A percentile compares a stretch with the other conserved stretches of the same genome.
Conservation (phyloP, 2,329 filamentous ascomycete genomes). For the Penicillium digitatum region DNA sequence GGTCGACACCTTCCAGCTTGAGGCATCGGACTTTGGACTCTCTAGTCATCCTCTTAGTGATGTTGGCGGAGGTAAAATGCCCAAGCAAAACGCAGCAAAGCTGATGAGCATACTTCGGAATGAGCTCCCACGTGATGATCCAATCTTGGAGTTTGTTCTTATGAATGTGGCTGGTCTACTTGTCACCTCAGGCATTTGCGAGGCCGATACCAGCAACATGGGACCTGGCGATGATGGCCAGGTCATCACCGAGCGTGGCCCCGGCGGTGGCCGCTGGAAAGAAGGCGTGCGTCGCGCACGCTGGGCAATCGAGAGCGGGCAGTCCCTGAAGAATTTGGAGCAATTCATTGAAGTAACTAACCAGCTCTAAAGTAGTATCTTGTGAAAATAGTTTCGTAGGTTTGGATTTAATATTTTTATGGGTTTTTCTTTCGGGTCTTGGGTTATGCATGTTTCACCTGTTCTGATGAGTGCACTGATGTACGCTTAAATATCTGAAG, state of each 20-base stretch:
- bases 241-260: slow-evolving; percentile 76
- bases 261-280: slow-evolving; percentile 87
- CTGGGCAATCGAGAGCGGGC: slow-evolving; percentile 82
- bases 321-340: slow-evolving; percentile 77
- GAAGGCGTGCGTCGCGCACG: slow-evolving; percentile 83
- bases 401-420: neutral
- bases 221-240: slow-evolving; percentile 73
- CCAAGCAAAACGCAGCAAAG: slow-evolving; percentile 81
- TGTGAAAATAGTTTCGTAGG: neutral
- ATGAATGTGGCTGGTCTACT: slow-evolving; percentile 90
- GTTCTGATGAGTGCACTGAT: neutral
- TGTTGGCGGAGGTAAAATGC: slow-evolving; percentile 81
- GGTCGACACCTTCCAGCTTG: slow-evolving; percentile 72
- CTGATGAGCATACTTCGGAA: slow-evolving; percentile 71
- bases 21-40: slow-evolving; percentile 84
- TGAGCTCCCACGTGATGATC: slow-evolving; percentile 69
- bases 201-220: slow-evolving; percentile 75
- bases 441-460: neutral
- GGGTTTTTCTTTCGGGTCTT: slow-evolving; percentile 1
- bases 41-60: slow-evolving; percentile 66
- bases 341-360: slow-evolving; percentile 82
- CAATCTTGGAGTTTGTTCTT: slow-evolving; percentile 87
- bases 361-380: slow-evolving; percentile 25
- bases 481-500: neutral
- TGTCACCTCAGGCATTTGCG: slow-evolving; percentile 80